A percentile compares a stretch with the other conserved stretches of the same genome.
Conservation (phyloP, 371 early-diverging fungal genomes). For the Capillidium rhysosporum region DNA sequence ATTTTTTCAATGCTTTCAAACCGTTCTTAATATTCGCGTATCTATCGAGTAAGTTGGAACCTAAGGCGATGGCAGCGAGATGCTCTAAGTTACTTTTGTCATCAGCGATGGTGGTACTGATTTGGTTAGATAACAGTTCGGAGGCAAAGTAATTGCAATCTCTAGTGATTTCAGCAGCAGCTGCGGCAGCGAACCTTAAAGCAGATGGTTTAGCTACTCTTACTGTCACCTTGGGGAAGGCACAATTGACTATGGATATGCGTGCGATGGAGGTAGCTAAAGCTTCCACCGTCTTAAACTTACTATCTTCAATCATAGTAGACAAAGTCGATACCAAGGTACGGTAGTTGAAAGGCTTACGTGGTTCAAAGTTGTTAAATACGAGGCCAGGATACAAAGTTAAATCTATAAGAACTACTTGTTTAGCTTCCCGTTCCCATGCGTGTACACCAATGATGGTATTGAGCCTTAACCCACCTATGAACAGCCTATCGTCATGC, state of each 20-base stretch:
- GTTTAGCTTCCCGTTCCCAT: constrained; percentile 90
- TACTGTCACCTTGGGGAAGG: constrained; percentile 65
- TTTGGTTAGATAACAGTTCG: neutral
- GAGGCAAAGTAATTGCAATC: constrained; percentile 24
- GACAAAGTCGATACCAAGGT: constrained; percentile 63
- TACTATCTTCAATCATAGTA: constrained; percentile 41
- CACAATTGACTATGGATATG: constrained; percentile 54
- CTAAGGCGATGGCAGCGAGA: constrained; percentile 57
- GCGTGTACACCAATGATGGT: constrained; percentile 88
- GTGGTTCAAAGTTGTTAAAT: neutral
- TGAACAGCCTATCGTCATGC: constrained; percentile 37
- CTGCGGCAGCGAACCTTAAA: constrained; percentile 71
- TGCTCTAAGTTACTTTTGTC: constrained; percentile 11
- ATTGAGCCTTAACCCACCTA: constrained; percentile 52
- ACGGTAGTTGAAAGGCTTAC: constrained; percentile 51
- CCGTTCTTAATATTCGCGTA: constrained; percentile 57
- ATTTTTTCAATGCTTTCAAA: constrained; percentile 29
- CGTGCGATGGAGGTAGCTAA: constrained; percentile 52
- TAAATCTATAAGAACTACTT: constrained; percentile 65
- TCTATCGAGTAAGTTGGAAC: constrained; percentile 83
- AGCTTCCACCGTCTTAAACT: constrained; percentile 69
- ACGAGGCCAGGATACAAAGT: constrained; percentile 31
- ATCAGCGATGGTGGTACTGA: neutral
- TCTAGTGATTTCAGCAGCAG: constrained; percentile 80
- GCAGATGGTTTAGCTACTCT: constrained; percentile 83